A percentile compares a stretch with the other conserved stretches of the same genome.
Evolutionary conservation across 148 eudicot species (phyloP).

Genomic region (Vaccinium macrocarpon): DNA sequence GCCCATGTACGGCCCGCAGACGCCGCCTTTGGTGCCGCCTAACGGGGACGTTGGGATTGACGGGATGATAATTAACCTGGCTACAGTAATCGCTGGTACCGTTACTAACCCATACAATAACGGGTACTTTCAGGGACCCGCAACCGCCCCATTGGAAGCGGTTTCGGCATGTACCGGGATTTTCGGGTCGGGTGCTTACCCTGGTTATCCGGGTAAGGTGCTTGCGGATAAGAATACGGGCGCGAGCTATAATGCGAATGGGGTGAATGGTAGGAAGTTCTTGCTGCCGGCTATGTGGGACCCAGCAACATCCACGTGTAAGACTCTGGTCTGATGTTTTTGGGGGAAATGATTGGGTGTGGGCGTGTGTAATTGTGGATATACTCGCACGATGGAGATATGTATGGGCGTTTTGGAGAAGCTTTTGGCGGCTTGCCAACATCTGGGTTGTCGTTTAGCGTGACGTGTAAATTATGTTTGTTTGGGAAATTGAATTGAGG

Average conservation of each 20-base stretch:
- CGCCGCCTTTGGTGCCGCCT: slow-evolving; percentile 43
- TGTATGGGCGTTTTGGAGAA: neutral
- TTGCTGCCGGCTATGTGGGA: slow-evolving; percentile 70
- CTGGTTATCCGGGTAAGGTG: slow-evolving; percentile 45
- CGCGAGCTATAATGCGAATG: slow-evolving; percentile 57
- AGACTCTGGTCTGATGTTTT: slow-evolving; percentile 32
- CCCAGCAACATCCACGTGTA: slow-evolving; percentile 40
- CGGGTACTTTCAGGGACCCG: slow-evolving; percentile 60
- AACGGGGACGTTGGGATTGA: slow-evolving; percentile 66
- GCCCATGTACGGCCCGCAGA: slow-evolving; percentile 57
- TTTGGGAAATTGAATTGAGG: neutral
- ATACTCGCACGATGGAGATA: neutral
- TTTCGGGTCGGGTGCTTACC: slow-evolving; percentile 56
- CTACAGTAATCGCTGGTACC: slow-evolving; percentile 49
- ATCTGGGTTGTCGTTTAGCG: neutral
- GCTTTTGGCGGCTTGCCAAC: neutral
- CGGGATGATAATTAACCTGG: slow-evolving; percentile 59
- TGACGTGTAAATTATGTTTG: slow-evolving; percentile 12
- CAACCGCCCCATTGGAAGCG: slow-evolving; percentile 49
- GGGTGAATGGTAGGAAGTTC: slow-evolving; percentile 49
- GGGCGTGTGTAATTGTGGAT: slow-evolving; percentile 6
- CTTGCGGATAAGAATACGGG: slow-evolving; percentile 44
- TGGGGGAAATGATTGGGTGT: neutral
- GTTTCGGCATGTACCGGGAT: slow-evolving; percentile 60
- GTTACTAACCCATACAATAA: slow-evolving; percentile 55